These are phyloP conservation scores for Lithospermum erythrorhizon DNA, from an alignment of 257 asterid species.

Conservation along the genomic window DNA sequence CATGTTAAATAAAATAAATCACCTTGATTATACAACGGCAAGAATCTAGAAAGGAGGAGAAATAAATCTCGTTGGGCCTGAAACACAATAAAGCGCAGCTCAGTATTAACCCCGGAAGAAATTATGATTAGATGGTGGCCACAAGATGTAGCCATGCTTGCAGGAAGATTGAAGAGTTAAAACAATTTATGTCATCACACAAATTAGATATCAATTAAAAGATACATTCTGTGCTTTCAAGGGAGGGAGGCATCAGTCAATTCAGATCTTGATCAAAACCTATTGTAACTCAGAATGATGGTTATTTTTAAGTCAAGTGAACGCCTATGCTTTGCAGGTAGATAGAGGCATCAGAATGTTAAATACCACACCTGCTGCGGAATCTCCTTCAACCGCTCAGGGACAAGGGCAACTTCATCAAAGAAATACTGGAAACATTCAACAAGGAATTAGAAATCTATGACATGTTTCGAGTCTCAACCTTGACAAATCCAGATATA, in stretches of 20 bases:
- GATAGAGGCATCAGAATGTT: no score
- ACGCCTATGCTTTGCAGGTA: neutral
- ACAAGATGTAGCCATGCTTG: neutral
- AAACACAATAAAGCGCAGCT: conserved; percentile 9
- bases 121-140: neutral
- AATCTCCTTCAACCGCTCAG: conserved; percentile 65
- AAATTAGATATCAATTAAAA: no score
- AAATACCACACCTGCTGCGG: conserved; percentile 57
- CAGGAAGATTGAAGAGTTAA: neutral
- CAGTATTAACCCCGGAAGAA: neutral
- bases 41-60: conserved; percentile 81
- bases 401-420: conserved; percentile 66
- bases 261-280: no score
- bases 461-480: neutral
- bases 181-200: neutral
- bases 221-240: no score
- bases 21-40: conserved; percentile 70
- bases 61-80: conserved; percentile 83
- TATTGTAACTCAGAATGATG: neutral
- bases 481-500: no score
- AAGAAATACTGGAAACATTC: conserved; percentile 59
- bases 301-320: no score
- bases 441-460: neutral
- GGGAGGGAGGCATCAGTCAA: no score
- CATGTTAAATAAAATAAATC: neutral